These are phyloP conservation scores for Hypoxylon trugodes DNA, from an alignment of 495 filamentous ascomycete genomes.

Conservation along the genomic window DNA sequence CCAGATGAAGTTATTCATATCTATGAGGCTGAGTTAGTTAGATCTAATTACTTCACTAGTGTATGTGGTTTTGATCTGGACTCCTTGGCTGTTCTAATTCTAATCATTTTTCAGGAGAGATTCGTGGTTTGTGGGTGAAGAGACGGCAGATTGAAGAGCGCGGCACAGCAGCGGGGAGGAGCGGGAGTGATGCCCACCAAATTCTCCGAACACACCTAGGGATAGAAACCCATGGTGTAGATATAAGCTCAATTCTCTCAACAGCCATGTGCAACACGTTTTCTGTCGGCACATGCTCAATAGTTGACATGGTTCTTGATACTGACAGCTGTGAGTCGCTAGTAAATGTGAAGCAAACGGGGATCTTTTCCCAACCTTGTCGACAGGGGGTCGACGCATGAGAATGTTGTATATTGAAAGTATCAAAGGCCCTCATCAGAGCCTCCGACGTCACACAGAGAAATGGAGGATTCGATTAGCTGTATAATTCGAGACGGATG, in stretches of 20 bases:
- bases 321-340: neutral
- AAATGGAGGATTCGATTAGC: slow-evolving; percentile 22
- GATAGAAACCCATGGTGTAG: too few species aligned
- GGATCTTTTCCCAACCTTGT: slow-evolving; percentile 7
- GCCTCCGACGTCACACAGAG: slow-evolving; percentile 23
- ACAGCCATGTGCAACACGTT: slow-evolving; percentile 27
- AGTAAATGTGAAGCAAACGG: slow-evolving; percentile 4
- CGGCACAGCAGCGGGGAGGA: slow-evolving; percentile 4
- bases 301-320: neutral
- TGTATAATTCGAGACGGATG: slow-evolving; percentile 13
- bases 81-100: neutral
- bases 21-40: slow-evolving; percentile 24
- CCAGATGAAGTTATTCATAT: slow-evolving; percentile 4
- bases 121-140: neutral
- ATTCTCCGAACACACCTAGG: too few species aligned
- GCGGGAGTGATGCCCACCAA: slow-evolving; percentile 4
- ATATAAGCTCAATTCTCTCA: too few species aligned
- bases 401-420: slow-evolving; percentile 15
- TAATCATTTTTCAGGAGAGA: neutral
- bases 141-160: neutral
- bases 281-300: slow-evolving; percentile 30
- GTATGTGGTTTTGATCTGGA: neutral
- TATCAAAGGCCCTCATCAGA: slow-evolving; percentile 18
- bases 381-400: slow-evolving; percentile 14
- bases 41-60: neutral